These are phyloP conservation scores for Claviceps spartinae DNA, from an alignment of 2,329 filamentous ascomycete genomes.

Conservation along the genomic window DNA sequence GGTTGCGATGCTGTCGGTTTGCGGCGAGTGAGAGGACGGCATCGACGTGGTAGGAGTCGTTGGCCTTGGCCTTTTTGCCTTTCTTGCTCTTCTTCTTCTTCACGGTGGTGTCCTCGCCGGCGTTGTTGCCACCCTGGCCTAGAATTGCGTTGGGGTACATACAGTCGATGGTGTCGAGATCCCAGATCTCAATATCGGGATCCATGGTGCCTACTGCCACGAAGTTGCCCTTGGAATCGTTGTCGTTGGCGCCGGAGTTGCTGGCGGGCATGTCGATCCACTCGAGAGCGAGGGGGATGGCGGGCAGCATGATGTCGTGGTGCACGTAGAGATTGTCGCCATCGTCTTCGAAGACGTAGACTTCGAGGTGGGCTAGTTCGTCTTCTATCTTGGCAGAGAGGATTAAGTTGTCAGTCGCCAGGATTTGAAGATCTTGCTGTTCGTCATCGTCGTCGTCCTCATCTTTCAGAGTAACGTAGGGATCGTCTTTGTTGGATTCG, in stretches of 20 bases:
- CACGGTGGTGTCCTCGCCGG: constrained; percentile 57
- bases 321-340: constrained; percentile 97
- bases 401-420: constrained; percentile 85
- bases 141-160: constrained; percentile 98
- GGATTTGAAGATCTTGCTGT: constrained; percentile 81
- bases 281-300: constrained; percentile 88
- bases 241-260: constrained; percentile 44
- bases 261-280: constrained; percentile 90
- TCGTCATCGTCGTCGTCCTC: constrained; percentile 62
- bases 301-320: constrained; percentile 98
- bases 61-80: constrained; percentile 57
- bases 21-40: constrained; percentile 82
- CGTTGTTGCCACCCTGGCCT: constrained; percentile 52
- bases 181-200: constrained; percentile 97
- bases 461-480: constrained; percentile 82
- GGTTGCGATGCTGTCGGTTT: constrained; percentile 85
- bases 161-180: constrained; percentile 87
- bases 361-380: constrained; percentile 88
- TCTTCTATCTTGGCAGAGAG: constrained; percentile 91
- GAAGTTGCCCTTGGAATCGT: constrained; percentile 68
- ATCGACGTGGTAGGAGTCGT: constrained; percentile 88
- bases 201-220: constrained; percentile 95
- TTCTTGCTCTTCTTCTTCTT: constrained; percentile 83
- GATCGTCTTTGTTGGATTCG: constrained; percentile 85
- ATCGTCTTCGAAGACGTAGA: constrained; percentile 93